Evolutionary conservation across 805 yeast genomes (phyloP).

Genomic region (Saccharomyces mikatae): DNA sequence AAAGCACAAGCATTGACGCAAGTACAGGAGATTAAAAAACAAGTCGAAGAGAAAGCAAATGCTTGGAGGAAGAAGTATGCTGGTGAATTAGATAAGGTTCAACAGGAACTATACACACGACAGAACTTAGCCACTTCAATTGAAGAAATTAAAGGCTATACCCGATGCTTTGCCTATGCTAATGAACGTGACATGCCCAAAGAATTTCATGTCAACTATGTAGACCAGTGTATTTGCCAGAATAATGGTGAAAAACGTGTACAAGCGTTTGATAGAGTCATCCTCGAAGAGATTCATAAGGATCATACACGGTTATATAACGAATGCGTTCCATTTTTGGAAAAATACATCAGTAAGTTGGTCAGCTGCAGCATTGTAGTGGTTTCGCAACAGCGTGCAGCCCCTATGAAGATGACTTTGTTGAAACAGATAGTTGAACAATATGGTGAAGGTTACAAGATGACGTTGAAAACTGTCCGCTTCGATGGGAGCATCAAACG

Average conservation of each 20-base stretch:
- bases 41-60: constrained; percentile 16
- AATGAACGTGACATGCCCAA: neutral
- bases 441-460: neutral
- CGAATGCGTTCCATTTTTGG: constrained; percentile 9
- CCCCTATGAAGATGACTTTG: neutral
- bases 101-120: constrained; percentile 32
- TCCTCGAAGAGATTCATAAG: constrained; percentile 11
- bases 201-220: constrained; percentile 9
- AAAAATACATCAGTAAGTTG: constrained; percentile 10
- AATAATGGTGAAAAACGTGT: neutral
- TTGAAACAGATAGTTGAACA: neutral
- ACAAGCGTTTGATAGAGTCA: constrained; percentile 10
- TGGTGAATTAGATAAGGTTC: constrained; percentile 23
- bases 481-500: neutral
- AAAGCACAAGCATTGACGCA: constrained; percentile 11
- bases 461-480: neutral
- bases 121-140: constrained; percentile 42
- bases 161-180: constrained; percentile 22
- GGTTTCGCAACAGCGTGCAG: neutral
- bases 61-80: constrained; percentile 18
- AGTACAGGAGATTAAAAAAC: constrained; percentile 12
- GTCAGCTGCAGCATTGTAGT: neutral
- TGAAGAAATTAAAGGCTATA: constrained; percentile 26
- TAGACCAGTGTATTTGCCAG: constrained; percentile 2
- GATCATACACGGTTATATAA: constrained; percentile 11